Percentiles rank a stretch among this genome's conserved stretches.
These are phyloP conservation scores for Komagataella pseudopastoris DNA, from an alignment of 805 yeast species.

Conservation along the genomic window DNA sequence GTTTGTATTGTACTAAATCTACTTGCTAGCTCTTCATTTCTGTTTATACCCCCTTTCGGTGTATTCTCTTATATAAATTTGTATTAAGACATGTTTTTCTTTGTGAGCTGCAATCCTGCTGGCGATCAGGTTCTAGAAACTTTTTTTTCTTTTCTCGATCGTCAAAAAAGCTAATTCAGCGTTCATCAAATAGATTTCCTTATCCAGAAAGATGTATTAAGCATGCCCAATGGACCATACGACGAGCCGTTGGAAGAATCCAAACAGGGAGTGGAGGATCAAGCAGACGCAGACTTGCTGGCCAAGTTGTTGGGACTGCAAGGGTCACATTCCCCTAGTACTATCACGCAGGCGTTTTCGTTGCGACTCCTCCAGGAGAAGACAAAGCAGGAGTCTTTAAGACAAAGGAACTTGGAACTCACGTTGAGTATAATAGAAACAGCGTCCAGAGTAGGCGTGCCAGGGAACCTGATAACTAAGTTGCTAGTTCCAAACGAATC, in stretches of 20 bases:
- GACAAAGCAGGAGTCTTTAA: constrained; percentile 23
- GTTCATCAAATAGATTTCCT: neutral
- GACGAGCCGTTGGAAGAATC: neutral
- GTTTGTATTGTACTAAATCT: constrained; percentile 50
- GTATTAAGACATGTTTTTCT: neutral
- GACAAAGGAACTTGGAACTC: constrained; percentile 17
- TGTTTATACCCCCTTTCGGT: neutral
- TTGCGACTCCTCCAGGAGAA: constrained; percentile 28
- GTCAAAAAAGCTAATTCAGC: neutral
- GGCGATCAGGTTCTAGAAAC: neutral
- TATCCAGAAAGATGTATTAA: neutral
- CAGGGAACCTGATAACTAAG: neutral
- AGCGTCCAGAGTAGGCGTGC: neutral
- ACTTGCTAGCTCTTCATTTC: neutral
- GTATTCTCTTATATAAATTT: neutral
- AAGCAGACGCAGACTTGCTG: neutral
- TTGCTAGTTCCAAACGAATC: neutral
- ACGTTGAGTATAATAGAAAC: constrained; percentile 15
- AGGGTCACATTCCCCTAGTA: constrained; percentile 21
- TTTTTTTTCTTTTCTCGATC: neutral
- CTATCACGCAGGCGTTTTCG: constrained; percentile 21
- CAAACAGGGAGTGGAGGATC: neutral
- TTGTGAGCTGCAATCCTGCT: neutral
- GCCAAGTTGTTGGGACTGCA: constrained; percentile 2
- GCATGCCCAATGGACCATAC: neutral